Base-by-base conservation (phyloP, 495 filamentous ascomycete species). In the Trichoderma erinaceum region DNA sequence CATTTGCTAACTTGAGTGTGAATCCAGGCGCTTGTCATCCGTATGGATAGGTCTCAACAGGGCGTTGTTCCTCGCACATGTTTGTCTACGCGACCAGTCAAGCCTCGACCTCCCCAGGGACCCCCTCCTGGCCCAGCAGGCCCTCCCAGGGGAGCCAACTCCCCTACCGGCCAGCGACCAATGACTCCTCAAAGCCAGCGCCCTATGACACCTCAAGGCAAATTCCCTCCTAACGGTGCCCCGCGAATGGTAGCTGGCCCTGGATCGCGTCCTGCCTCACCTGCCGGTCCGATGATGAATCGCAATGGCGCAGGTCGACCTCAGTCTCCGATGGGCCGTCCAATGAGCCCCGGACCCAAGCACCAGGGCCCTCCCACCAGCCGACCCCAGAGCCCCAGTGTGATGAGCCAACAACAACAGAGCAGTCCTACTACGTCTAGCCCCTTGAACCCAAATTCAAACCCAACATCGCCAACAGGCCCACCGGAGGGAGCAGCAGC, bases 1-100 rank as follows among this genome's bases (percentile, higher is more conserved):
- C 46, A 41, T 27, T 23, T n/a, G 6, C 10, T 68, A 68, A 72
- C 82, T 85, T 82, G 87, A 74, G 25, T 70, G n/a, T 10, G 7
- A 67, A 38, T 70, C 4, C 29, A 93, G 90, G 91, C 93, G 71
- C 90, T 97, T 66, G 98, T 95, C 77, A 88, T 90, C 73, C 90
- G 91, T 69, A 86, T 98, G 63, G 94, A 98, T 78, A 89, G 92
- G 64, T 92, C 92, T 56, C 84, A 90, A 71, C 93, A 97, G 79
- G 95, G 95, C 78, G 96, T 98, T 64, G 92, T 88, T 67, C 95
- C 95, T 23, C 88, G 95, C 43, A 96, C 92, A 44, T 98, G 96
- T 80, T 85, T 99, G 38, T 98, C 96, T 32, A 89, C 92, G 64
- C 88, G 90, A 65, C 92, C 95, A 65, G 88, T 98, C 71, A 97